Conservation (phyloP, 495 filamentous ascomycete genomes). For the Penicillium canariense region DNA sequence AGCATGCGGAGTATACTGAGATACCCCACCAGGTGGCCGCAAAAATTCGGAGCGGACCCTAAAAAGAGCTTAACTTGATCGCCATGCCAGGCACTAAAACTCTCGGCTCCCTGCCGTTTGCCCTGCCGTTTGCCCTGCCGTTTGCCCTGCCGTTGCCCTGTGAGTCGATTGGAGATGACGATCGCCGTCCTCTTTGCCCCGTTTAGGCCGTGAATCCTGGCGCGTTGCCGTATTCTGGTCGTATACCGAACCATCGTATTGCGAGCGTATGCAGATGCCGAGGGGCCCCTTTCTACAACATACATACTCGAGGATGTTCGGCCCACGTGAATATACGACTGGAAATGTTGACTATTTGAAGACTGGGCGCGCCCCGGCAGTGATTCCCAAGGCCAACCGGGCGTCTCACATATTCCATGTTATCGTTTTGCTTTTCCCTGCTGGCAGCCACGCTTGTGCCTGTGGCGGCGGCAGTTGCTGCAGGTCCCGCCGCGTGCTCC, state of each 20-base stretch:
- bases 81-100: not conserved
- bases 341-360: conserved; percentile 3
- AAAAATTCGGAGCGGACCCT: not conserved
- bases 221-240: not conserved
- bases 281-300: conserved; percentile 3
- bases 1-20: not conserved
- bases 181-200: not conserved
- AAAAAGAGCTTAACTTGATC: not conserved
- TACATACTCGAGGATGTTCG: too few relatives aligned
- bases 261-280: conserved; percentile 15
- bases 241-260: conserved; percentile 10
- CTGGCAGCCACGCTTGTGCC: conserved; percentile 7
- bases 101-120: not conserved
- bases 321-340: conserved; percentile 4
- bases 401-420: conserved; percentile 5
- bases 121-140: not conserved
- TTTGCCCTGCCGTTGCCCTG: not conserved
- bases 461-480: conserved; percentile 4
- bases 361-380: not conserved
- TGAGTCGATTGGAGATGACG: not conserved
- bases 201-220: not conserved
- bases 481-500: conserved; percentile 21
- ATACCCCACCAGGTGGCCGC: not conserved
- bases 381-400: not conserved
- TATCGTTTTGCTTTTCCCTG: conserved; percentile 5